Percentiles rank a stretch among this genome's conserved stretches.
Conservation (phyloP, 75 land plant genomes). For the Ceratopteris richardii region DNA sequence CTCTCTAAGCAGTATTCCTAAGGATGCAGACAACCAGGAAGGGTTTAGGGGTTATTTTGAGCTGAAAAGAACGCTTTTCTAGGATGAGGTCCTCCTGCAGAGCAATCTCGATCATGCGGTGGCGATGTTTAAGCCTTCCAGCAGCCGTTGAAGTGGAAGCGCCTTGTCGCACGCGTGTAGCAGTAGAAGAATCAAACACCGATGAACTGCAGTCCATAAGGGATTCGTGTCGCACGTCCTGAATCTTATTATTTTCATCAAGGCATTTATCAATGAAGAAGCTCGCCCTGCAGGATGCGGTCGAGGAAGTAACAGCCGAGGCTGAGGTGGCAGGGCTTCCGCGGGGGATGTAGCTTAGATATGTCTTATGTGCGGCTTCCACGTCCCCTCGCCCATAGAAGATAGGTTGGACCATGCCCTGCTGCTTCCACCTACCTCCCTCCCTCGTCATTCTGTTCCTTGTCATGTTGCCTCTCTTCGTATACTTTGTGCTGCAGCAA, state of each 20-base stretch:
- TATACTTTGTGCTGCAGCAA: constrained; percentile 5
- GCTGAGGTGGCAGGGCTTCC: neutral
- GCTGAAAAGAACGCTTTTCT: neutral
- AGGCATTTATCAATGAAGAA: too few species aligned
- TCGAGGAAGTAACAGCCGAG: too few species aligned
- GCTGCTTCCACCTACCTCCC: constrained; percentile 7
- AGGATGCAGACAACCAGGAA: constrained; percentile 7
- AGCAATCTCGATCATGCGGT: constrained; percentile 7
- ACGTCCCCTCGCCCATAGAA: neutral
- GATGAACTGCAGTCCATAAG: too few species aligned
- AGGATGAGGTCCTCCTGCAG: neutral
- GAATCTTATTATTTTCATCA: too few species aligned
- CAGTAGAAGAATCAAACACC: too few species aligned
- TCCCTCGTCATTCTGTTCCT: constrained; percentile 6
- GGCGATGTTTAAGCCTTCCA: neutral
- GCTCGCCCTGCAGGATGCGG: too few species aligned
- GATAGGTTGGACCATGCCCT: constrained; percentile 6
- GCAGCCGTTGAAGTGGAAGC: neutral
- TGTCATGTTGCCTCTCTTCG: constrained; percentile 8
- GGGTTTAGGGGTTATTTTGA: constrained; percentile 1
- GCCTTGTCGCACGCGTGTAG: too few species aligned
- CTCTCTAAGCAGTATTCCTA: neutral
- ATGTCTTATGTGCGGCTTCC: neutral
- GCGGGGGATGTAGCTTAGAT: constrained; percentile 4
- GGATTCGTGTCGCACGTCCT: too few species aligned